These are phyloP conservation scores for Dictyophora rubrovolvata DNA, from an alignment of 768 basidiomycete species.

Conservation along the genomic window DNA sequence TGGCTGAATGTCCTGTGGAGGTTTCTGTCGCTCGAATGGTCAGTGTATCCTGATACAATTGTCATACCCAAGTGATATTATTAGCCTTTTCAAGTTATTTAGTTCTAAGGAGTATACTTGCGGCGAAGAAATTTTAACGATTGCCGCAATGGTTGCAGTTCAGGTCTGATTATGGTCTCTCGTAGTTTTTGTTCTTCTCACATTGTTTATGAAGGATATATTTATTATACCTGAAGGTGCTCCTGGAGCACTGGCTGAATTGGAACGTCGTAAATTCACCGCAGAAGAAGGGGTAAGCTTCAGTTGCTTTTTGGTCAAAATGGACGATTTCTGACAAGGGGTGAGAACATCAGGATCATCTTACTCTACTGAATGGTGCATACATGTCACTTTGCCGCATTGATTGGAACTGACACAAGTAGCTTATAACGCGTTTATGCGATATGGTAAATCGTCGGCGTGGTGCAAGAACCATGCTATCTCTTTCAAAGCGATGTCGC, in stretches of 20 bases:
- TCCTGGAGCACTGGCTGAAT: slow-evolving; percentile 75
- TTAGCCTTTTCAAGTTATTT: slow-evolving; percentile 50
- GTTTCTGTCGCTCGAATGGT: slow-evolving; percentile 93
- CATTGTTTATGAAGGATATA: slow-evolving; percentile 48
- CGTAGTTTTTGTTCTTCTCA: neutral
- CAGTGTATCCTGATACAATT: slow-evolving; percentile 15
- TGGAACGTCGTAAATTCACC: slow-evolving; percentile 92
- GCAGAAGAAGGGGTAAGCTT: slow-evolving; percentile 90
- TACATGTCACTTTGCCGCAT: slow-evolving; percentile 6
- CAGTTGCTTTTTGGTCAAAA: neutral
- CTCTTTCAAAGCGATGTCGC: slow-evolving; percentile 88
- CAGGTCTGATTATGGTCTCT: slow-evolving; percentile 40
- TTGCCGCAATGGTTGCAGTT: slow-evolving; percentile 90
- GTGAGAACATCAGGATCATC: slow-evolving; percentile 70
- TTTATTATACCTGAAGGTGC: slow-evolving; percentile 85
- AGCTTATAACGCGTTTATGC: slow-evolving; percentile 92
- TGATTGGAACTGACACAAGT: neutral
- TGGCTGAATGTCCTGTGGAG: slow-evolving; percentile 92
- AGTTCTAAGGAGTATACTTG: slow-evolving; percentile 78
- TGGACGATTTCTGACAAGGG: neutral
- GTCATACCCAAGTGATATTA: neutral
- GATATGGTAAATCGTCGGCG: slow-evolving; percentile 70
- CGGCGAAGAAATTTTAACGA: slow-evolving; percentile 91
- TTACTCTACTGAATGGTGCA: slow-evolving; percentile 85
- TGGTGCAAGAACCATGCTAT: slow-evolving; percentile 93